Base-by-base conservation (phyloP, 2,329 filamentous ascomycete species). In the Emergomyces pasteurianus region DNA sequence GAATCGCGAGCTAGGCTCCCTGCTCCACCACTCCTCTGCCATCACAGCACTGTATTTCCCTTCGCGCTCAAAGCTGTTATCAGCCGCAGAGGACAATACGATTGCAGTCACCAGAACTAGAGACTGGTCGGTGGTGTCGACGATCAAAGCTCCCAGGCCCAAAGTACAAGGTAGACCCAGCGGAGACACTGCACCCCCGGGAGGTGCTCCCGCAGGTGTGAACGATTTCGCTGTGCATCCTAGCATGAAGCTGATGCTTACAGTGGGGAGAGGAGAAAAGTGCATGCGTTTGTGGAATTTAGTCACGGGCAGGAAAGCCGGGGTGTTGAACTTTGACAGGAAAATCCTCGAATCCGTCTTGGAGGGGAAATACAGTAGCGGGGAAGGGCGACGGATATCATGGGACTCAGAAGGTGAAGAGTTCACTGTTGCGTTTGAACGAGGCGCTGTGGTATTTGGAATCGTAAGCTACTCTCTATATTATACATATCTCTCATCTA, bases 221-320 rank as follows among this genome's bases (percentile, higher is more conserved):
- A 97, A 96, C 72, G 89, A 92, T 72, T 95, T 99, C 73, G 90
- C 92, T 1, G 88, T 99, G 31, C 94, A 99, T 72, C 92, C 94
- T 0, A 95, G 89, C 73, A 90, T 95, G 83, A 97, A 96, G 77
- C 79, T 99, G 58, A 96, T 97, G 89, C 85, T 99, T 63, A 95
- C 85, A 67, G 91, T 97, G 9, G 88, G 90, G 66, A 90, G 87
- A 68, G 91, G 91, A 65, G 94, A 99, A 77, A 86, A 85, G 65
- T 90, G 87, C 70, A 95, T 99, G 89, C 81, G 94, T 65, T 75
- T 97, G 65, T 99, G 94, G 94, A 97, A 99, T 70, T 74, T 99
- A 65, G 91, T 97, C 65, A 97, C 92, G 2, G 94, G 92, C 18
- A 95, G 92, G 78, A 96, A 96, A 77, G 92, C 92, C 0, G 90